phyloP scores from a whole-genome alignment of 1,284 basidiomycete genomes.

The Melampsora larici-populina region DNA sequence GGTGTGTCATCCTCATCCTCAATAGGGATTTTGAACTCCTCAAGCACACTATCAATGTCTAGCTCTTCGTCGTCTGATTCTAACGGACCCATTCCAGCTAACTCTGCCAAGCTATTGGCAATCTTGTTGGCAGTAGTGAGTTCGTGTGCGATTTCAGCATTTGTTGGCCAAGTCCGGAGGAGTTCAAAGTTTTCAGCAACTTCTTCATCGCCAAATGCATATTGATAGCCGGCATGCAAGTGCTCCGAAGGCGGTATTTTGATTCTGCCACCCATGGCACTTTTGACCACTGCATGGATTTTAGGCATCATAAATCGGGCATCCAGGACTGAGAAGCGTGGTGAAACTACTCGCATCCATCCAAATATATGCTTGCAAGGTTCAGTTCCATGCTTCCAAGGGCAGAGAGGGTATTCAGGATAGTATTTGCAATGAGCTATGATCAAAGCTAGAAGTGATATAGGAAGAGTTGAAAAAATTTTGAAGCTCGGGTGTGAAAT shows the following conservation, averaged over 20 bases:
- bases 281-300: no score
- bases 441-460: slow-evolving; percentile 18
- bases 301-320: background rate
- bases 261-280: no score
- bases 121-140: background rate
- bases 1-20: no score
- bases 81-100: slow-evolving; percentile 2
- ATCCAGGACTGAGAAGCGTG: slow-evolving; percentile 7
- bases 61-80: background rate
- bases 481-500: slow-evolving; percentile 10
- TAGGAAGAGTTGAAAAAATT: slow-evolving; percentile 14
- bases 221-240: no score
- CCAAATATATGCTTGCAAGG: slow-evolving; percentile 11
- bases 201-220: slow-evolving; percentile 1
- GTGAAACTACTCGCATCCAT: background rate
- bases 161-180: slow-evolving; percentile 7
- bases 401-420: slow-evolving; percentile 1
- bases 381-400: slow-evolving; percentile 25
- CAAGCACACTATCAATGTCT: background rate
- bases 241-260: no score
- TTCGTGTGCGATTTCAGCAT: slow-evolving; percentile 3
- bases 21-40: no score
- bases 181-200: background rate
- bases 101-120: background rate
- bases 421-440: slow-evolving; percentile 13